These are phyloP conservation scores for Rhizophora mangle DNA, from an alignment of 345 rosid species.

Conservation along the genomic window DNA sequence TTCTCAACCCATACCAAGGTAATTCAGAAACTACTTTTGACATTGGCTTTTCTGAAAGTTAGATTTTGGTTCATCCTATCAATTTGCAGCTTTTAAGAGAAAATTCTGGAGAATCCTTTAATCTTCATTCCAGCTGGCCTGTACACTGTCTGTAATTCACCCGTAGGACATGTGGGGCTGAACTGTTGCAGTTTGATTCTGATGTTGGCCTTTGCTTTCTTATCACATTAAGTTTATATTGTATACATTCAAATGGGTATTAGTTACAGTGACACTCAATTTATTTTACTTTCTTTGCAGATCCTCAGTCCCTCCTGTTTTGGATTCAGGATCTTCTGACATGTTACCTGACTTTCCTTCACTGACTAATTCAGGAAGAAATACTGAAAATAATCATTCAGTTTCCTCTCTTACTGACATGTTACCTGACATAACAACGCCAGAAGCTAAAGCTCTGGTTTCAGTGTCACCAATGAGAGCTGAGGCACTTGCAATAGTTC, in stretches of 20 bases:
- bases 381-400: constrained; percentile 39
- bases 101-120: too few relatives aligned
- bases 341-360: constrained; percentile 35
- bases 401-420: constrained; percentile 40
- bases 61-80: neutral
- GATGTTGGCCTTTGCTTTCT: too few relatives aligned
- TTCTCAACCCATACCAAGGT: constrained; percentile 46
- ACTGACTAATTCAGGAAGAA: constrained; percentile 24
- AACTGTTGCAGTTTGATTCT: too few relatives aligned
- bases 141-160: too few relatives aligned
- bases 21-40: constrained; percentile 18
- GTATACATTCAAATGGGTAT: neutral
- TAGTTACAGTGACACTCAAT: neutral
- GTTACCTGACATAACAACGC: constrained; percentile 41
- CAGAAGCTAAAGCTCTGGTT: constrained; percentile 73
- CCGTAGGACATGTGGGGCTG: too few relatives aligned
- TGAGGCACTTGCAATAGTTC: constrained; percentile 64
- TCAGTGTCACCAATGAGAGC: constrained; percentile 45
- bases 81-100: neutral
- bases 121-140: too few relatives aligned
- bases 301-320: constrained; percentile 32
- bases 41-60: neutral
- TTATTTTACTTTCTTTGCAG: constrained; percentile 38
- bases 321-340: constrained; percentile 39
- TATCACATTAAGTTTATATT: too few relatives aligned